Percentiles rank a stretch among this genome's conserved stretches.
Conservation (phyloP, 2,329 filamentous ascomycete species). For the Chaetomiaceae sp. region DNA sequence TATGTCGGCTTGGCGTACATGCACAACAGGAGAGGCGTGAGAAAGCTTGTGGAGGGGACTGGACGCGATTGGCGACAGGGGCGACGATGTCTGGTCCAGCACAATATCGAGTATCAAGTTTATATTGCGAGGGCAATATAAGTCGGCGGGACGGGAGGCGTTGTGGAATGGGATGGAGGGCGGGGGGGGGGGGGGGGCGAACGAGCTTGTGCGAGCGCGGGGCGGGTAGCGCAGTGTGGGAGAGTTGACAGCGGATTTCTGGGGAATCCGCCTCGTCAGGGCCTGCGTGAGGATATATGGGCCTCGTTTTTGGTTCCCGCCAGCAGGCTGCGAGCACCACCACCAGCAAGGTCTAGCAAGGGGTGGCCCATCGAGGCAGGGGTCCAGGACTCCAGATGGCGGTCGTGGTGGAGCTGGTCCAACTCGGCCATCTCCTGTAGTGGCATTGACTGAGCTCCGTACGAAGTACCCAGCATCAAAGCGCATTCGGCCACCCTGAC, state of each 20-base stretch:
- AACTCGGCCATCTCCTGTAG: conserved; percentile 19
- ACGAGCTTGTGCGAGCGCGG: conserved; percentile 17
- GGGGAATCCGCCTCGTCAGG: conserved; percentile 24
- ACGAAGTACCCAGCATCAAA: conserved; percentile 1
- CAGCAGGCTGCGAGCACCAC: conserved; percentile 18
- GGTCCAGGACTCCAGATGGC: conserved; percentile 19
- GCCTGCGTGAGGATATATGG: conserved; percentile 29
- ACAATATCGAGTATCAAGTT: conserved; percentile 41
- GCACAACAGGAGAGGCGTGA: conserved; percentile 33
- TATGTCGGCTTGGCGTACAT: conserved; percentile 40
- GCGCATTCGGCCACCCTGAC: conserved; percentile 3
- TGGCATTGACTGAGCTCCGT: conserved; percentile 10
- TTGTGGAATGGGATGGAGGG: too few relatives aligned
- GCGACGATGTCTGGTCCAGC: conserved; percentile 32
- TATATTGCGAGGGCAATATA: conserved; percentile 42
- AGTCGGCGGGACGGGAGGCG: conserved; percentile 34
- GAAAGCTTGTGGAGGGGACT: conserved; percentile 29
- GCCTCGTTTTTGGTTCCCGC: conserved; percentile 18
- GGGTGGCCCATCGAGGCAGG: conserved; percentile 25
- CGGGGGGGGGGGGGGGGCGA: conserved; percentile 19
- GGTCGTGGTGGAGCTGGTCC: conserved; percentile 25
- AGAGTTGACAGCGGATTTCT: conserved; percentile 22
- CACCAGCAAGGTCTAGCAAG: conserved; percentile 16
- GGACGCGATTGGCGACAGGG: conserved; percentile 36
- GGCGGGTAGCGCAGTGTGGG: conserved; percentile 18